phyloP scores from a whole-genome alignment of 2,329 filamentous ascomycete species.

The Ceratocystis destructans region DNA sequence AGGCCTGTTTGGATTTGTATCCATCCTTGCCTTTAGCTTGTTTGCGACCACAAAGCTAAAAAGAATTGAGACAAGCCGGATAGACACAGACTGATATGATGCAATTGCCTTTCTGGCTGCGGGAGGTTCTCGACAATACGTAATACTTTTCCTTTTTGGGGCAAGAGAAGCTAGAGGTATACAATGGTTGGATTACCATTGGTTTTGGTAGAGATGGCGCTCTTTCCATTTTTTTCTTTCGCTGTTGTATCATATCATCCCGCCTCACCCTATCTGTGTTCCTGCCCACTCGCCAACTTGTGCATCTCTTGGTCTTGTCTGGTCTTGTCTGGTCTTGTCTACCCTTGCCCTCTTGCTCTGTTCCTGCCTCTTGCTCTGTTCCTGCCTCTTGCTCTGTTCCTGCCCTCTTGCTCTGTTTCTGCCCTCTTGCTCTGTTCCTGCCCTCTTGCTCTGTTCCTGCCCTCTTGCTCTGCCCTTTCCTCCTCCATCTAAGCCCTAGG shows the following conservation, averaged over 20 bases:
- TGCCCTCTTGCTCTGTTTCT: background rate
- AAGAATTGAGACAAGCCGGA: no score
- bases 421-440: background rate
- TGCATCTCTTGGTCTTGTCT: background rate
- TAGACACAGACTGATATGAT: no score
- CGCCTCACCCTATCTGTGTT: background rate
- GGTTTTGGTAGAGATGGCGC: background rate
- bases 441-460: background rate
- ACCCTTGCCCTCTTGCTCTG: background rate
- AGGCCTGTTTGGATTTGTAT: background rate
- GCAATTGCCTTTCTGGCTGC: no score
- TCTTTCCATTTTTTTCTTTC: background rate
- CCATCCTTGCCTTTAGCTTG: background rate
- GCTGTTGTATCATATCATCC: no score
- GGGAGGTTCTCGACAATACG: no score
- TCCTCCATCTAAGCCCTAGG: background rate
- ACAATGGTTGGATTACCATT: background rate
- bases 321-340: background rate
- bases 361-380: background rate
- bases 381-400: background rate
- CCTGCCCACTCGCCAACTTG: background rate
- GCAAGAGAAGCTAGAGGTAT: background rate
- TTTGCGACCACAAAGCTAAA: background rate
- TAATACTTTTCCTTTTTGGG: background rate
- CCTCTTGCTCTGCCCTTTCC: background rate